phyloP scores from a whole-genome alignment of 306 rosid genomes.

The Sesbania bispinosa region DNA sequence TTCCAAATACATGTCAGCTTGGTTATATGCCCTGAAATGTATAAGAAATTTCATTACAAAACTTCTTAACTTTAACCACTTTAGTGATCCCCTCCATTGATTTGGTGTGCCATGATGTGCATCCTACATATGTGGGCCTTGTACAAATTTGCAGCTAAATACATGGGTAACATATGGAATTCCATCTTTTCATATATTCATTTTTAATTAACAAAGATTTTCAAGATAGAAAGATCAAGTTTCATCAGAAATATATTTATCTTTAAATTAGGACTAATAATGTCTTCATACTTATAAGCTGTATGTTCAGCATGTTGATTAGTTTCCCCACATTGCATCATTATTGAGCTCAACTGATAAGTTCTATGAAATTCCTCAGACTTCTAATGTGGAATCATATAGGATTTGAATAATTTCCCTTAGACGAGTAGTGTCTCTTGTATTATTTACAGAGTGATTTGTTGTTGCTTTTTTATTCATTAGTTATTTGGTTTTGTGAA shows the following conservation, averaged over 20 bases:
- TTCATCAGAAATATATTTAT: background rate
- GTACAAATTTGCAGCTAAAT: background rate
- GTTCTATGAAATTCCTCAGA: background rate
- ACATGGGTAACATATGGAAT: background rate
- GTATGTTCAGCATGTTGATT: background rate
- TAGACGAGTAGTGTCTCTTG: background rate
- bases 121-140: background rate
- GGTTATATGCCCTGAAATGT: background rate
- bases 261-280: too few relatives aligned
- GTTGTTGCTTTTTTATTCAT: background rate
- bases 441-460: background rate
- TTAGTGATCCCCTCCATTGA: background rate
- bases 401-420: background rate
- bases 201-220: background rate
- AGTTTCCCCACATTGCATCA: background rate
- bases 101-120: background rate
- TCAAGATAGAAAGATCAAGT: background rate
- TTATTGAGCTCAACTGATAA: background rate
- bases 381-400: background rate
- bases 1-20: background rate
- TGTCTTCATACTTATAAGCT: background rate
- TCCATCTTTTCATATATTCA: background rate
- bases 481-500: background rate
- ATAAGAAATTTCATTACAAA: background rate
- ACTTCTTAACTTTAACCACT: background rate